phyloP scores from a whole-genome alignment of 2,329 filamentous ascomycete genomes.

The Teratosphaeria epicoccoides region DNA sequence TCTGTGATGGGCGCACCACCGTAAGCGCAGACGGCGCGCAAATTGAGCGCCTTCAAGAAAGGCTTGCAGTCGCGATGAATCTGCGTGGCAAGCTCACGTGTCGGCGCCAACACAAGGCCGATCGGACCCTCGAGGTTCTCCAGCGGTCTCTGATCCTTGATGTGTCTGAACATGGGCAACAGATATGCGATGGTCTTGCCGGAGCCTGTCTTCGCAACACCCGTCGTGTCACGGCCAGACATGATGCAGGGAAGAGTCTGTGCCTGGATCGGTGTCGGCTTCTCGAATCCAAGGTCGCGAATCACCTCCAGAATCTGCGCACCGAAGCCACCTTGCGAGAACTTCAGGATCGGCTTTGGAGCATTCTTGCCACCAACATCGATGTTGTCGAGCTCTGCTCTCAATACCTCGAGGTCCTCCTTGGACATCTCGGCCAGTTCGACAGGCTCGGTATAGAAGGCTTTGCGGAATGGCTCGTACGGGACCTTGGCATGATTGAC shows the following conservation, averaged over 20 bases:
- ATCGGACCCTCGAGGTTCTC: conserved; percentile 80
- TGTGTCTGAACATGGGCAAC: conserved; percentile 94
- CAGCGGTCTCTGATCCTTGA: conserved; percentile 80
- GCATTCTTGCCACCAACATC: conserved; percentile 82
- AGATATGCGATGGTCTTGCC: conserved; percentile 95
- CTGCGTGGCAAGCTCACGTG: conserved; percentile 83
- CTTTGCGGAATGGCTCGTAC: conserved; percentile 77
- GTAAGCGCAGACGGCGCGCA: conserved; percentile 85
- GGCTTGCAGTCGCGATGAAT: conserved; percentile 93
- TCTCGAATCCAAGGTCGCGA: conserved; percentile 68
- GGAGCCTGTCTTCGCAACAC: conserved; percentile 93
- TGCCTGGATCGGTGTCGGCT: conserved; percentile 86
- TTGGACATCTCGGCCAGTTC: conserved; percentile 76
- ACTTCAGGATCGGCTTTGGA: conserved; percentile 89
- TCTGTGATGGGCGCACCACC: conserved; percentile 94
- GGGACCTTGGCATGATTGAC: conserved; percentile 81
- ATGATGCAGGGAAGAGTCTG: conserved; percentile 92
- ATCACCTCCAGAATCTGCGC: conserved; percentile 81
- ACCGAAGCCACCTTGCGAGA: conserved; percentile 88
- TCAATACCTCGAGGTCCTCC: conserved; percentile 69
- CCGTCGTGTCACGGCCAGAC: conserved; percentile 90
- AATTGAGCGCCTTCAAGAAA: conserved; percentile 74
- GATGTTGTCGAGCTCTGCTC: conserved; percentile 86
- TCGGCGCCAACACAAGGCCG: conserved; percentile 83
- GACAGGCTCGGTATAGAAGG: conserved; percentile 85